A percentile compares a stretch with the other conserved stretches of the same genome.
Conservation (phyloP, 2,329 filamentous ascomycete species). For the Fonsecaea monophora region DNA sequence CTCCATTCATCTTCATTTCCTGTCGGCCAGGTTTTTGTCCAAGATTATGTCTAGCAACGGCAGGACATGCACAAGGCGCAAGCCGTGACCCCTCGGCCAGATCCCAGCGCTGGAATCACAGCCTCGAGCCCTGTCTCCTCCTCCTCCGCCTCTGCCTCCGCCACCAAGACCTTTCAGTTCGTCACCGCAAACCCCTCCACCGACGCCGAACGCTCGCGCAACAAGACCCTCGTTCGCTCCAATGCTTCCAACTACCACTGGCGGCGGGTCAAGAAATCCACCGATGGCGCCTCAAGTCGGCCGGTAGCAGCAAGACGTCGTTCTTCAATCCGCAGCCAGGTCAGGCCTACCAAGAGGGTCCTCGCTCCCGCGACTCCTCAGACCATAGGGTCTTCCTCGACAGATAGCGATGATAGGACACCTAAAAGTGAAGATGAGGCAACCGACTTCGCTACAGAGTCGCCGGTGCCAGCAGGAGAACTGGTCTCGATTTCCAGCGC, state of each 20-base stretch:
- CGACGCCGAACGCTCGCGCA: slow-evolving; percentile 33
- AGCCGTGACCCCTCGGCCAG: slow-evolving; percentile 34
- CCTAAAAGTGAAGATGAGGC: slow-evolving; percentile 27
- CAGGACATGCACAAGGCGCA: slow-evolving; percentile 37
- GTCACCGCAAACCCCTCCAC: slow-evolving; percentile 34
- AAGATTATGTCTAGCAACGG: slow-evolving; percentile 32
- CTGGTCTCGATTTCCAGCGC: slow-evolving; percentile 1
- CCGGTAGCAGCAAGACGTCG: slow-evolving; percentile 14
- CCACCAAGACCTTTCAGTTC: slow-evolving; percentile 34
- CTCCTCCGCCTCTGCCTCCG: slow-evolving; percentile 15
- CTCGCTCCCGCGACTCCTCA: slow-evolving; percentile 20
- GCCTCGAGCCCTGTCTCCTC: slow-evolving; percentile 22
- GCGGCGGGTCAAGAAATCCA: slow-evolving; percentile 37
- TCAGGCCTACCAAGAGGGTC: slow-evolving; percentile 10
- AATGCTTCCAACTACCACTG: slow-evolving; percentile 42
- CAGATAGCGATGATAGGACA: slow-evolving; percentile 24
- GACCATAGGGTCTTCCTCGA: slow-evolving; percentile 20
- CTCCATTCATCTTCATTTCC: background rate
- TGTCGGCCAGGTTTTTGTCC: background rate
- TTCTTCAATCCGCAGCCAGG: slow-evolving; percentile 15
- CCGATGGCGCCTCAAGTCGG: slow-evolving; percentile 13
- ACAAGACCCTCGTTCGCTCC: slow-evolving; percentile 40
- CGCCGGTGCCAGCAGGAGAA: slow-evolving; percentile 3
- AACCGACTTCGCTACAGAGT: background rate
- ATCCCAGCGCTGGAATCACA: slow-evolving; percentile 29